Conservation (phyloP, 1,284 basidiomycete species). For the Sporisorium reilianum region DNA sequence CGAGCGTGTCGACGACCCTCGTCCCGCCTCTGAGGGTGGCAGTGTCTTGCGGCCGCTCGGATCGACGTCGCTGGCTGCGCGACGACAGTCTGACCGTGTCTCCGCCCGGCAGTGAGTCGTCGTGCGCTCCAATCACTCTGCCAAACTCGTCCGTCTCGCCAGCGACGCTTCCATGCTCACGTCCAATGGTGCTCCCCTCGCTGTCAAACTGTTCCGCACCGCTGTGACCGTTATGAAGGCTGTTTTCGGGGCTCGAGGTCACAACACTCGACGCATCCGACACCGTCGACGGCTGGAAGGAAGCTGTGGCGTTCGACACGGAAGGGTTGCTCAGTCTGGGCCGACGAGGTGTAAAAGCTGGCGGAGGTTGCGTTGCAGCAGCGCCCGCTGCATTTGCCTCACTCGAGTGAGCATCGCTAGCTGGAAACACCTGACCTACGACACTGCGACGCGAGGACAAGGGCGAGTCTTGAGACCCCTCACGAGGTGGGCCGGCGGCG, state of each 20-base stretch:
- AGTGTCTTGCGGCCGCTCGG: neutral
- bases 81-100: slow-evolving; percentile 22
- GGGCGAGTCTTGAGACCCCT: slow-evolving; percentile 23
- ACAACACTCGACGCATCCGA: slow-evolving; percentile 25
- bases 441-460: slow-evolving; percentile 22
- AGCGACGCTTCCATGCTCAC: neutral
- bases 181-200: slow-evolving; percentile 26
- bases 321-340: slow-evolving; percentile 54
- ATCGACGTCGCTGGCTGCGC: slow-evolving; percentile 10
- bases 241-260: slow-evolving; percentile 34
- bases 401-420: slow-evolving; percentile 4
- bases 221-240: slow-evolving; percentile 15
- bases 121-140: neutral
- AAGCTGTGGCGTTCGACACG: slow-evolving; percentile 51
- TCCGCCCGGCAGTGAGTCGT: neutral
- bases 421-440: slow-evolving; percentile 22
- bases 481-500: neutral
- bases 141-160: slow-evolving; percentile 9
- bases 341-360: slow-evolving; percentile 41
- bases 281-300: slow-evolving; percentile 21
- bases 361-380: slow-evolving; percentile 10
- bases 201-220: slow-evolving; percentile 21
- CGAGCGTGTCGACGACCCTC: slow-evolving; percentile 30
- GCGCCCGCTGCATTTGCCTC: slow-evolving; percentile 1
- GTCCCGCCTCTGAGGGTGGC: slow-evolving; percentile 18